Conservation (phyloP, 257 asterid species). For the Verbena officinalis region DNA sequence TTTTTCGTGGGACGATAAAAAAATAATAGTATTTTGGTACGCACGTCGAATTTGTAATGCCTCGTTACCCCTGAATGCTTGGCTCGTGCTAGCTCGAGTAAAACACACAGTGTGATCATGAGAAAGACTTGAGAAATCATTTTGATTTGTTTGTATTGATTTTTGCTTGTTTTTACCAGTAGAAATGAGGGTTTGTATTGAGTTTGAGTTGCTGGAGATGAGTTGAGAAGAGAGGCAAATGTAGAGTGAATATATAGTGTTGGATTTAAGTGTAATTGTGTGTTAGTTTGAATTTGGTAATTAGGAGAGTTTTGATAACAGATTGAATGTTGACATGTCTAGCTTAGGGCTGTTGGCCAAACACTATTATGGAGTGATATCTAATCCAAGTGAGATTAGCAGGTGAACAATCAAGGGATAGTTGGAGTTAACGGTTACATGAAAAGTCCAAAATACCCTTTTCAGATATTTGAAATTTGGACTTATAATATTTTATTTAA, state of each 20-base stretch:
- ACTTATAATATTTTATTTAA: not conserved
- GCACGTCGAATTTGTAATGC: conserved; percentile 58
- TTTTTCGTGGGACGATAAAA: not conserved
- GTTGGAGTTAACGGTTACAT: not conserved
- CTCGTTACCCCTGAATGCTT: conserved; percentile 46
- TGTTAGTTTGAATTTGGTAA: conserved; percentile 8
- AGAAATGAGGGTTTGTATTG: not conserved
- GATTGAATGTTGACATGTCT: conserved; percentile 32
- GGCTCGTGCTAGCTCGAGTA: conserved; percentile 35
- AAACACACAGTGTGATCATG: conserved; percentile 30
- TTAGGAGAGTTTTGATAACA: conserved; percentile 20
- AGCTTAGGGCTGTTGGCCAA: conserved; percentile 35
- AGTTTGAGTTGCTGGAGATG: conserved; percentile 10
- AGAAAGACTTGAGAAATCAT: conserved; percentile 35
- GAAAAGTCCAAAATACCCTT: conserved; percentile 5
- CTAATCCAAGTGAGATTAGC: conserved; percentile 42
- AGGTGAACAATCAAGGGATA: conserved; percentile 25
- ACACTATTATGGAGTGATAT: conserved; percentile 49
- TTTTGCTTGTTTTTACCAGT: not conserved
- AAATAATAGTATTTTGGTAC: not conserved
- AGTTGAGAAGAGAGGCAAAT: conserved; percentile 8
- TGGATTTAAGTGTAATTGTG: conserved; percentile 1
- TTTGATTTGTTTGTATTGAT: not conserved
- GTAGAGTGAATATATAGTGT: conserved; percentile 28
- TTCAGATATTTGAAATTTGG: not conserved